Percentiles rank a stretch among this genome's conserved stretches.
Conservation (phyloP, 2,329 filamentous ascomycete species). For the Beauveria scarabaeidicola region DNA sequence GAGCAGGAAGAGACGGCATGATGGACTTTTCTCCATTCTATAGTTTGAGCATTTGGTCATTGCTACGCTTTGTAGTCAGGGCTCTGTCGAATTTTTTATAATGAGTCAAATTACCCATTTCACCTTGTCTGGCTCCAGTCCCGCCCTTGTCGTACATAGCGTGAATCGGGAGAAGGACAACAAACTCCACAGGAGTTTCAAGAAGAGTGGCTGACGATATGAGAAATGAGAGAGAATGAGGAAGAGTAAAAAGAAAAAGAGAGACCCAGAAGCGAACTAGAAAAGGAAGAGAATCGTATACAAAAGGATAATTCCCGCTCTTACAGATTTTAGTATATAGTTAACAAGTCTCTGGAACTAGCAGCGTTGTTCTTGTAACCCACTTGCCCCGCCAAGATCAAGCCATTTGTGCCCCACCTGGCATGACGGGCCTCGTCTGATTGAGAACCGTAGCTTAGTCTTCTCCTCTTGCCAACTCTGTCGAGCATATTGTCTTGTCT, state of each 20-base stretch:
- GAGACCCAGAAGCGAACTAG: too few species aligned
- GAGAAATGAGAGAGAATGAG: too few species aligned
- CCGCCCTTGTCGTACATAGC: too few species aligned
- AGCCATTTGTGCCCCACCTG: background rate
- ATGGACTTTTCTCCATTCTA: background rate
- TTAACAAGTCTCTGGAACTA: too few species aligned
- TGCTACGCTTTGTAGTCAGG: background rate
- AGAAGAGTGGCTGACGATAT: too few species aligned
- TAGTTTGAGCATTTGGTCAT: conserved; percentile 7
- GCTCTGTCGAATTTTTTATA: background rate
- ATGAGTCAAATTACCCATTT: background rate
- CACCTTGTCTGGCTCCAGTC: background rate
- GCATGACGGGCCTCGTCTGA: background rate
- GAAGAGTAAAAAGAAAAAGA: too few species aligned
- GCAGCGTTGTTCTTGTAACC: too few species aligned
- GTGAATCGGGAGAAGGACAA: background rate
- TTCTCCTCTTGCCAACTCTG: background rate
- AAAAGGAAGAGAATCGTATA: too few species aligned
- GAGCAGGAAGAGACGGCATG: conserved; percentile 3
- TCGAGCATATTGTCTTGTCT: background rate
- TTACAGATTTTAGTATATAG: too few species aligned
- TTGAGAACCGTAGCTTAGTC: background rate
- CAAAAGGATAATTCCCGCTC: too few species aligned
- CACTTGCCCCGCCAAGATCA: conserved; percentile 2
- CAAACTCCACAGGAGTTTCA: too few species aligned